These are phyloP conservation scores for Kazachstania martiniae DNA, from an alignment of 805 yeast species.

Conservation along the genomic window DNA sequence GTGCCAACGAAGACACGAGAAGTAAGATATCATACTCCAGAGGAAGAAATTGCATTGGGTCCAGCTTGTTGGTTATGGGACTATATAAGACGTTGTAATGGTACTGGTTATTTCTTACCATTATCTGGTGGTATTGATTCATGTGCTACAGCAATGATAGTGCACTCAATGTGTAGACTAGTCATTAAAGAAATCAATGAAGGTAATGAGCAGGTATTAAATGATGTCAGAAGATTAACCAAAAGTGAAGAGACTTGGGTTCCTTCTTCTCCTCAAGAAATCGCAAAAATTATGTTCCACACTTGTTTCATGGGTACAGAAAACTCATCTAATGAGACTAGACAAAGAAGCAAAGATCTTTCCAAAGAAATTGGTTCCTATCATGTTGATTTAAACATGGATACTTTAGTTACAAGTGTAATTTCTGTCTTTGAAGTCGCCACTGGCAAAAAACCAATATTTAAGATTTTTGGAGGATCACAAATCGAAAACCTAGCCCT, in stretches of 20 bases:
- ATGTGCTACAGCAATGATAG: slow-evolving; percentile 93
- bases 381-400: slow-evolving; percentile 91
- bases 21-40: slow-evolving; percentile 66
- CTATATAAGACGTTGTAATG: slow-evolving; percentile 79
- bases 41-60: slow-evolving; percentile 94
- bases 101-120: slow-evolving; percentile 88
- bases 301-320: slow-evolving; percentile 94
- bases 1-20: slow-evolving; percentile 43
- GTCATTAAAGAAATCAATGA: slow-evolving; percentile 58
- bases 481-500: slow-evolving; percentile 85
- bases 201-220: slow-evolving; percentile 68
- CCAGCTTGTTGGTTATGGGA: slow-evolving; percentile 99
- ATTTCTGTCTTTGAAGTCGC: slow-evolving; percentile 72
- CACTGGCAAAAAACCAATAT: slow-evolving; percentile 82
- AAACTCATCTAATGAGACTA: slow-evolving; percentile 83
- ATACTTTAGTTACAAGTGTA: slow-evolving; percentile 63
- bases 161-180: slow-evolving; percentile 85
- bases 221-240: slow-evolving; percentile 62
- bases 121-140: slow-evolving; percentile 96
- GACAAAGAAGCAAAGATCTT: slow-evolving; percentile 67
- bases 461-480: slow-evolving; percentile 88
- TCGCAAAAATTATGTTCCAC: slow-evolving; percentile 69
- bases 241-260: slow-evolving; percentile 46
- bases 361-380: slow-evolving; percentile 73
- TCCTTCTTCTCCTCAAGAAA: slow-evolving; percentile 66